Evolutionary conservation across 768 basidiomycete genomes (phyloP).

Genomic region (Boletus vinaceobasis): DNA sequence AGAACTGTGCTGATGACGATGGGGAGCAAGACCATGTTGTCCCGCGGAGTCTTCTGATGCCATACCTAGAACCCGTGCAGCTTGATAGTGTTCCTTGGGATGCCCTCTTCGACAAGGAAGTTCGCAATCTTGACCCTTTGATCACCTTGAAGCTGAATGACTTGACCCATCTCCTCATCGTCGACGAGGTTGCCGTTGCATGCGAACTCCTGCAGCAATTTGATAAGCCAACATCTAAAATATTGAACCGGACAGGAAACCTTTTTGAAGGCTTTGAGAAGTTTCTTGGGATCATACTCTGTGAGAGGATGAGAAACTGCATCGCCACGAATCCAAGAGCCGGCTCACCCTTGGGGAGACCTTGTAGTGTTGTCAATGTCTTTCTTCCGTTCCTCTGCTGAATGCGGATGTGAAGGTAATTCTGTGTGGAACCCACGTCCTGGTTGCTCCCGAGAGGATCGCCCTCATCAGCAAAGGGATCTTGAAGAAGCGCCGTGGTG

Average conservation of each 20-base stretch:
- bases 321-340: slow-evolving; percentile 6
- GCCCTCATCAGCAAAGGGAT: slow-evolving; percentile 95
- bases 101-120: slow-evolving; percentile 83
- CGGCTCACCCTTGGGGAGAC: slow-evolving; percentile 77
- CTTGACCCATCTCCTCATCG: slow-evolving; percentile 92
- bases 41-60: not conserved
- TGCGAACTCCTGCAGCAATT: slow-evolving; percentile 75
- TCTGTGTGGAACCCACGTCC: slow-evolving; percentile 77
- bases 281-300: slow-evolving; percentile 98
- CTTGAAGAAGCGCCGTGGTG: slow-evolving; percentile 39
- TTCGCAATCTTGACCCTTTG: slow-evolving; percentile 87
- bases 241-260: slow-evolving; percentile 33
- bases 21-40: slow-evolving; percentile 1
- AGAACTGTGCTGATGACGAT: slow-evolving; percentile 10
- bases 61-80: slow-evolving; percentile 76
- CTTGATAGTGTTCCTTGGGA: slow-evolving; percentile 76
- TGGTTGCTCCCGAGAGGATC: slow-evolving; percentile 71
- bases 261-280: slow-evolving; percentile 99
- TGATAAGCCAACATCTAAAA: slow-evolving; percentile 7
- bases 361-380: slow-evolving; percentile 96
- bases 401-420: slow-evolving; percentile 94
- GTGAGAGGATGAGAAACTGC: slow-evolving; percentile 15
- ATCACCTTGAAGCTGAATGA: slow-evolving; percentile 98
- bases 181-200: slow-evolving; percentile 98
- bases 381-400: slow-evolving; percentile 99